Conservation (phyloP, 83 land plant species). For the Diphasiastrum complanatum region DNA sequence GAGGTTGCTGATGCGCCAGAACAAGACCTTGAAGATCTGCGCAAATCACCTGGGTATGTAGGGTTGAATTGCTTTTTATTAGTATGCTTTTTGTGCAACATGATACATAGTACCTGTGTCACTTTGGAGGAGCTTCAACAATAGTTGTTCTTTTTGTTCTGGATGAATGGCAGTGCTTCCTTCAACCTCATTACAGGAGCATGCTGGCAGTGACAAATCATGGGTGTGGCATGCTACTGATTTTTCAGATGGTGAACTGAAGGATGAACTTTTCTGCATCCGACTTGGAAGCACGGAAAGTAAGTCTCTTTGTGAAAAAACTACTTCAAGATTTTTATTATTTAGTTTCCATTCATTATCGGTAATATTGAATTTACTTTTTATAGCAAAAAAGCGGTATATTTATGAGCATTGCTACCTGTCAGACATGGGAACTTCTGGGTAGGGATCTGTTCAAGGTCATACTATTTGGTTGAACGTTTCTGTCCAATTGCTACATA, state of each 20-base stretch:
- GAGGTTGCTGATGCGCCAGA: slow-evolving; percentile 67
- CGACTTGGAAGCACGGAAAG: slow-evolving; percentile 58
- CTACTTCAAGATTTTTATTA: neutral
- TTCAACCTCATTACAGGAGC: slow-evolving; percentile 59
- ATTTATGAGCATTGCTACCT: too few species aligned
- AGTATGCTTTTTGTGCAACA: neutral
- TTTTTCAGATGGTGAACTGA: slow-evolving; percentile 79
- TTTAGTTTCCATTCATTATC: too few species aligned
- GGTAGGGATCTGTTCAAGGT: too few species aligned
- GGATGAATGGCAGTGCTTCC: slow-evolving; percentile 45
- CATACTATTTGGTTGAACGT: too few species aligned
- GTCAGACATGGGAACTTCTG: too few species aligned
- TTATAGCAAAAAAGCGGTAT: too few species aligned
- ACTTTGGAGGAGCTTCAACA: neutral
- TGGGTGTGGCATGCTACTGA: slow-evolving; percentile 91
- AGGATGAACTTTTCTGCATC: slow-evolving; percentile 68
- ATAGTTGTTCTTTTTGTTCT: too few species aligned
- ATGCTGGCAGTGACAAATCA: slow-evolving; percentile 73
- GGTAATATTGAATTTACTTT: too few species aligned
- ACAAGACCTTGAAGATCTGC: slow-evolving; percentile 84
- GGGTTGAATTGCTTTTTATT: too few species aligned
- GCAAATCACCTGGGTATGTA: slow-evolving; percentile 61
- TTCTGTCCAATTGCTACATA: too few species aligned
- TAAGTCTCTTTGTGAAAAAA: slow-evolving; percentile 34
- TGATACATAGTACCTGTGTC: neutral